Conservation (phyloP, 306 rosid genomes). For the Vigna nakashimae region DNA sequence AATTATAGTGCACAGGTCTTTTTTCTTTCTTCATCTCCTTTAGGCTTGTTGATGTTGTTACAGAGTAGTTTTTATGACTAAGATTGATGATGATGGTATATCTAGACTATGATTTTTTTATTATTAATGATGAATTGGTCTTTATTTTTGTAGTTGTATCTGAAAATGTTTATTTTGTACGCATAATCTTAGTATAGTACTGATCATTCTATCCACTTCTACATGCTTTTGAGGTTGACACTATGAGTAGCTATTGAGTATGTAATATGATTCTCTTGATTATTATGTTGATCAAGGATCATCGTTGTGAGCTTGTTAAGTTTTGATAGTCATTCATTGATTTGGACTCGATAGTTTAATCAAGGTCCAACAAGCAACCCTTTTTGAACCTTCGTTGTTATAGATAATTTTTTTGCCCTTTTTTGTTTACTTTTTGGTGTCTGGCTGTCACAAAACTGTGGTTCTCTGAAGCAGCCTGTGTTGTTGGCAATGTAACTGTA, state of each 20-base stretch:
- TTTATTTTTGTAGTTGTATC: not conserved
- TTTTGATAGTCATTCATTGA: conserved; percentile 4
- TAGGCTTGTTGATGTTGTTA: not conserved
- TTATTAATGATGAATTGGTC: not conserved
- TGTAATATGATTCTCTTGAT: not conserved
- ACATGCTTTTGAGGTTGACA: not conserved
- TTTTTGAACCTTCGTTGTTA: not conserved
- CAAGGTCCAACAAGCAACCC: not conserved
- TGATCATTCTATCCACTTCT: not conserved
- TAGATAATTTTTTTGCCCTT: not conserved
- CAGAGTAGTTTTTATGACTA: not conserved
- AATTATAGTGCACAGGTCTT: not conserved
- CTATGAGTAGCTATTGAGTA: not conserved
- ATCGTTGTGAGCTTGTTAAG: not conserved
- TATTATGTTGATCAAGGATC: conserved; percentile 1
- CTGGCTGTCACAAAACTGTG: conserved; percentile 11
- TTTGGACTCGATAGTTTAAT: not conserved
- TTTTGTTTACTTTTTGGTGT: not conserved
- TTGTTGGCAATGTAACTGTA: conserved; percentile 11
- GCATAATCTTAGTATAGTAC: not conserved
- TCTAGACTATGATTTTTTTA: not conserved
- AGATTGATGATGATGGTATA: not conserved
- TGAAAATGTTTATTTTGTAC: not conserved
- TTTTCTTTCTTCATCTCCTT: not conserved
- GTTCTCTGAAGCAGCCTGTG: not conserved